Base-by-base conservation (phyloP, 1,139 yeast genomes). In the Yamadazyma dushanensis region DNA sequence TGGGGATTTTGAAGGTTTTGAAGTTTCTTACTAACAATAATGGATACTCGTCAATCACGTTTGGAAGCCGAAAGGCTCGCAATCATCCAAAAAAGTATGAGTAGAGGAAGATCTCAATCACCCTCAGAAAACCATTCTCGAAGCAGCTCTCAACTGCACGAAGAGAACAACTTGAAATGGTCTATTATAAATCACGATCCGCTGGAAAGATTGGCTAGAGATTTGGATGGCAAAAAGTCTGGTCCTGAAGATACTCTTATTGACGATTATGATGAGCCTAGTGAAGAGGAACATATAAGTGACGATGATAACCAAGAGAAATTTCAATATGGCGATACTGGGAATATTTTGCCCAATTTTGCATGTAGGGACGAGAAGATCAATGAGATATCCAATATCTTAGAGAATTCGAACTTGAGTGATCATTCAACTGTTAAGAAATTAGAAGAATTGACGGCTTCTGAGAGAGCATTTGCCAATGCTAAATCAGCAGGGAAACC, bases 241-340 rank as follows among this genome's bases (percentile, higher is more conserved):
- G 26, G 16, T 16, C 26, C 5, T 4, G 42, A 39, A 9, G 50
- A 36, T 16, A 43, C 41, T 16, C 53, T 46, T 21, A 18, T 11
- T 4, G 34, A 36, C 14, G 43, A 37, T 16, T 31, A 37, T 26
- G 59, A 63, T 25, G 75, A 69, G 37, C 65, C 61, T 4, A 74
- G 83, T 49, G 88, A 81, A 40, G 86, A 80, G 49, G 86, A 80
- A 48, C 80, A 78, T 44, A 66, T 80, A n/a, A 73, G 80, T 47
- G 86, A 80, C 46, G 78, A 78, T 37, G 83, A 78, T 38, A 66
- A 67, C 16, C 68, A 69, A 43, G 76, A 70, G 36, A 82, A 79
- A 45, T 74, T 78, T 45, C 76, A 72, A 38, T 78, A 76, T 45
- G 83, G 78, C 44, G 82, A 78, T 38, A 78, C 80, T 9, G 83